Conservation (phyloP, 2,329 filamentous ascomycete genomes). For the Cordyceps militaris region DNA sequence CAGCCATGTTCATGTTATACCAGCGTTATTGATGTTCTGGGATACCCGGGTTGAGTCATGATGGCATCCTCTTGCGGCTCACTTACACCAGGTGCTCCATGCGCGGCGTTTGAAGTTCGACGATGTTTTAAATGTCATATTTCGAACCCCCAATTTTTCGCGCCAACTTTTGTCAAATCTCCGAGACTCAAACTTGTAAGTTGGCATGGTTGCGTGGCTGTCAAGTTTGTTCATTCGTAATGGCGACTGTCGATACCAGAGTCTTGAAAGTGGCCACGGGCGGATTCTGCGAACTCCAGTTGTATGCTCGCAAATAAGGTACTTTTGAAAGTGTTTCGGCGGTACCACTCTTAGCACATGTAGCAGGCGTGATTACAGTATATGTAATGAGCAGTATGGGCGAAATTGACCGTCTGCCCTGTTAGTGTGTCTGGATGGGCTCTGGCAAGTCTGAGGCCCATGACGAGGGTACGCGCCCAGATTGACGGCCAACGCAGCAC, state of each 20-base stretch:
- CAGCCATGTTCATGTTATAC: neutral
- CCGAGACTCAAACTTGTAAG: neutral
- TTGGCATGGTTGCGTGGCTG: neutral
- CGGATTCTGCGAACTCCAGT: neutral
- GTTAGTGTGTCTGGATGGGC: conserved; percentile 1
- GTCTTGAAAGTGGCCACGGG: neutral
- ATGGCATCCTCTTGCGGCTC: neutral
- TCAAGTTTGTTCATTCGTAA: neutral
- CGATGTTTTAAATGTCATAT: neutral
- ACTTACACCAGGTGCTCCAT: conserved; percentile 1
- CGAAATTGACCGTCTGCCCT: neutral
- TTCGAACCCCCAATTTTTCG: neutral
- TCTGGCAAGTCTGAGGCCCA: neutral
- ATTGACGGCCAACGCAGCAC: neutral
- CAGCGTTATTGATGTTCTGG: neutral
- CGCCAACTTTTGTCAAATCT: neutral
- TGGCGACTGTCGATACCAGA: neutral
- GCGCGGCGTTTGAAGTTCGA: neutral
- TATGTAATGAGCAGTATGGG: neutral
- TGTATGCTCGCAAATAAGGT: neutral
- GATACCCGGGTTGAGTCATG: neutral
- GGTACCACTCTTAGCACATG: too few species aligned
- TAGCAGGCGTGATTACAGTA: too few species aligned
- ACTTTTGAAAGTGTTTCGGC: neutral
- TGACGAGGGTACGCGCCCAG: neutral